Percentiles rank a stretch among this genome's conserved stretches.
These are phyloP conservation scores for Croton setiger DNA, from an alignment of 441 rosid genomes.

Conservation along the genomic window DNA sequence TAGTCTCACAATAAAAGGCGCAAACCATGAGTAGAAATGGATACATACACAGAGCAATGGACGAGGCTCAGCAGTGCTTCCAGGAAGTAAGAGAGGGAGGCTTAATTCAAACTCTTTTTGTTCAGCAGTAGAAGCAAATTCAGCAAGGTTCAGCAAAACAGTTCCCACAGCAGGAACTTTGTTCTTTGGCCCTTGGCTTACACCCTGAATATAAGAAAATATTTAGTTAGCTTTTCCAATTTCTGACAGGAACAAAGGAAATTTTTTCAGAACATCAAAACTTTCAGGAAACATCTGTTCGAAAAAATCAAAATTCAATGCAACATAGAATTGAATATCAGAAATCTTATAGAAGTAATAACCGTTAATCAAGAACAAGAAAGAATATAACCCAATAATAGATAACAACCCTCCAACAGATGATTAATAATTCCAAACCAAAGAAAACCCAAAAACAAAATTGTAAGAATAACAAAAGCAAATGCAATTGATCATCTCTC, in stretches of 20 bases:
- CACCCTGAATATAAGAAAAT: conserved; percentile 42
- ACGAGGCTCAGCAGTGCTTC: conserved; percentile 43
- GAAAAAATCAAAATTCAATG: not conserved
- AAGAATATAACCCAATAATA: not conserved
- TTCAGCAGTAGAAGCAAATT: conserved; percentile 63
- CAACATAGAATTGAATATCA: not conserved
- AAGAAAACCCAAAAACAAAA: not conserved
- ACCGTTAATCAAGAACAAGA: not conserved
- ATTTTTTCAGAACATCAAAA: not conserved
- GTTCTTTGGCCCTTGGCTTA: conserved; percentile 55
- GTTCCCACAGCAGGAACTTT: conserved; percentile 67
- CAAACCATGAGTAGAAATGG: not conserved
- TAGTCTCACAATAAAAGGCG: not conserved
- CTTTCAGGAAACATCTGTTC: not conserved
- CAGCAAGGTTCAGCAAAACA: conserved; percentile 66
- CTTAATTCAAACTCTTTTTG: conserved; percentile 62
- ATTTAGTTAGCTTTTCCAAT: not conserved
- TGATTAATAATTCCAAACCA: not conserved
- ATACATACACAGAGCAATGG: conserved; percentile 62
- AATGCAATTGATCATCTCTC: not conserved
- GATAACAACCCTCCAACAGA: too few species aligned
- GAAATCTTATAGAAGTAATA: not conserved
- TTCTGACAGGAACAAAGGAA: not conserved
- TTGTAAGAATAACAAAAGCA: too few species aligned
- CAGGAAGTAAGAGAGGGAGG: conserved; percentile 55